Base-by-base conservation (phyloP, 2,329 filamentous ascomycete species). In the Fusarium pilosicola region DNA sequence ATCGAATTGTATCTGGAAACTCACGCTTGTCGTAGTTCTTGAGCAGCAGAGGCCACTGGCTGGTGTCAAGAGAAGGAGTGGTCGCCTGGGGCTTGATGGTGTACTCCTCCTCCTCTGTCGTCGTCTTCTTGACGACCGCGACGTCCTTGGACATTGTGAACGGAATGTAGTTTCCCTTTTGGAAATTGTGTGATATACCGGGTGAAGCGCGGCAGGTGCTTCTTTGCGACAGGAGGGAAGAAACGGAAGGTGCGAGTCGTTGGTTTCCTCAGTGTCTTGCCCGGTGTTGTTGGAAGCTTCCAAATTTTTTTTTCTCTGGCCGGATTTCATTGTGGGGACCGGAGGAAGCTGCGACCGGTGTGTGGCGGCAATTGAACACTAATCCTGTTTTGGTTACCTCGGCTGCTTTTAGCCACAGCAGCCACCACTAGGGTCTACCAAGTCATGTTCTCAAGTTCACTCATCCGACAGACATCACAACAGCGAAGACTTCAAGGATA, bases 21-120 rank as follows among this genome's bases (percentile, higher is more conserved):
- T 82, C 89, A 96, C 94, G 88, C 82, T 95, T 94, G 84, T 95
- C 93, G 86, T 97, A 98, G 87, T 98, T 97, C 88, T 97, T 97
- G 81, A 98, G 89, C 79, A 98, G 89, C 80, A 98, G 88, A 79
- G 96, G 96, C 94, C 95, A 98, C 83, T 91, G 89, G 87, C 92
- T 95, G 78, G 94, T 97, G 85, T 97, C 92, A 79, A 97, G 88
- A 69, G 90, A 86, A 76, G 95, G 93, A 79, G 92, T 91, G 76
- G 89, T 87, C 79, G 93, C 91, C 88, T 97, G 92, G 64, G 96
- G 96, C 91, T 98, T 97, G 87, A 99, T 98, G 83, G 89, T 89
- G 83, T 94, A 94, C 80, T 96, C 93, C 79, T 90, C 89, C 81
- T 93, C 91, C 81, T 86, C 85, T 61, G 77, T 79, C 71, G 79